A percentile compares a stretch with the other conserved stretches of the same genome.
Conservation (phyloP, 1,284 basidiomycete genomes). For the Chondrostereum purpureum region DNA sequence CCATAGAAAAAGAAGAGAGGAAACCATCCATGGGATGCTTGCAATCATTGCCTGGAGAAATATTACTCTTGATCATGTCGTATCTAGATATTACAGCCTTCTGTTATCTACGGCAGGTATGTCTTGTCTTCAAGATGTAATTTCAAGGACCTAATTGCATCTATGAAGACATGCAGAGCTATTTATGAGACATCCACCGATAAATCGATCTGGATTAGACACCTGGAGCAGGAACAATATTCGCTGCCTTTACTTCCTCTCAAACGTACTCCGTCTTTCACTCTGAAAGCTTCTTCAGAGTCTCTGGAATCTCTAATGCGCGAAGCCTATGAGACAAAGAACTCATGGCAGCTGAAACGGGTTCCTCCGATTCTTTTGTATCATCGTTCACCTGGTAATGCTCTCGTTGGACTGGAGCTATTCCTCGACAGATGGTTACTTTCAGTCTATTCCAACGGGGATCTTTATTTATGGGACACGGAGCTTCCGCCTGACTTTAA, state of each 20-base stretch:
- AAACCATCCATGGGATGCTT: too few species aligned
- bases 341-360: slow-evolving; percentile 19
- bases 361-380: slow-evolving; percentile 12
- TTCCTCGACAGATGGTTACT: slow-evolving; percentile 36
- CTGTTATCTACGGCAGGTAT: slow-evolving; percentile 10
- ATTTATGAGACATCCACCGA: slow-evolving; percentile 8
- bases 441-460: slow-evolving; percentile 30
- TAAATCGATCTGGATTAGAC: slow-evolving; percentile 9
- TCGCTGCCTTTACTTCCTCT: slow-evolving; percentile 1
- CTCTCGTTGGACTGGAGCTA: slow-evolving; percentile 26
- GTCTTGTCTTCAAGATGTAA: not conserved
- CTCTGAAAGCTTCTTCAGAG: slow-evolving; percentile 1
- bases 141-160: too few species aligned
- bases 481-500: not conserved
- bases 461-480: slow-evolving; percentile 30
- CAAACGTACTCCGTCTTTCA: not conserved
- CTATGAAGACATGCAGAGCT: slow-evolving; percentile 10
- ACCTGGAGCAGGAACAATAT: slow-evolving; percentile 3
- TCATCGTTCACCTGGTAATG: slow-evolving; percentile 11
- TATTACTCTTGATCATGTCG: slow-evolving; percentile 7
- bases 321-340: slow-evolving; percentile 5
- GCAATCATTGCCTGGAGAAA: too few species aligned
- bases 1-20: too few species aligned
- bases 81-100: slow-evolving; percentile 8
- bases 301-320: slow-evolving; percentile 7